These are phyloP conservation scores for Ormosia semicastrata DNA, from an alignment of 306 rosid genomes.

Conservation along the genomic window DNA sequence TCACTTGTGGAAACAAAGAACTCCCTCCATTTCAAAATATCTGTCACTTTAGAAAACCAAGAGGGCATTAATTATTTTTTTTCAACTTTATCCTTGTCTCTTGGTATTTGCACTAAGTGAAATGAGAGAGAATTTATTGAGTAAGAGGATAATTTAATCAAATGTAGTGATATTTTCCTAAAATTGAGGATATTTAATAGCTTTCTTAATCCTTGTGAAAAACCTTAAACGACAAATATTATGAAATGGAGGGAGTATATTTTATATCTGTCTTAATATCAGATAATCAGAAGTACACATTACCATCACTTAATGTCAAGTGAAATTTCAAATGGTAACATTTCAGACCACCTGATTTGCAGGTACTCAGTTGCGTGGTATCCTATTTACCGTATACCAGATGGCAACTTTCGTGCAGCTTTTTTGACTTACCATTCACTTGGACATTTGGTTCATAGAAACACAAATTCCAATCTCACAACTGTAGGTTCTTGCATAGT, in stretches of 20 bases:
- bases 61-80: too few species aligned
- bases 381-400: slow-evolving; percentile 91
- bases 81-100: too few species aligned
- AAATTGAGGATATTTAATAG: too few species aligned
- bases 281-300: background rate
- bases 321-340: slow-evolving; percentile 25
- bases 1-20: background rate
- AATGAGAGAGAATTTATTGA: too few species aligned
- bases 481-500: slow-evolving; percentile 44
- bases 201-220: too few species aligned
- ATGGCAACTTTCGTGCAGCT: slow-evolving; percentile 73
- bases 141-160: too few species aligned
- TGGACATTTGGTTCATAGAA: slow-evolving; percentile 63
- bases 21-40: too few species aligned
- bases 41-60: too few species aligned
- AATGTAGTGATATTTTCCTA: too few species aligned
- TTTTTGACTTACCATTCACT: slow-evolving; percentile 89
- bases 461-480: slow-evolving; percentile 31
- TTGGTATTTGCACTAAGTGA: too few species aligned
- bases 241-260: background rate
- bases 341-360: slow-evolving; percentile 37
- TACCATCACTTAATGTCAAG: slow-evolving; percentile 1
- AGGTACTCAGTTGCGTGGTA: slow-evolving; percentile 97
- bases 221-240: too few species aligned
- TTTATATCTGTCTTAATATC: slow-evolving; percentile 1